Conservation (phyloP, 257 asterid species). For the Linaria vulgaris region DNA sequence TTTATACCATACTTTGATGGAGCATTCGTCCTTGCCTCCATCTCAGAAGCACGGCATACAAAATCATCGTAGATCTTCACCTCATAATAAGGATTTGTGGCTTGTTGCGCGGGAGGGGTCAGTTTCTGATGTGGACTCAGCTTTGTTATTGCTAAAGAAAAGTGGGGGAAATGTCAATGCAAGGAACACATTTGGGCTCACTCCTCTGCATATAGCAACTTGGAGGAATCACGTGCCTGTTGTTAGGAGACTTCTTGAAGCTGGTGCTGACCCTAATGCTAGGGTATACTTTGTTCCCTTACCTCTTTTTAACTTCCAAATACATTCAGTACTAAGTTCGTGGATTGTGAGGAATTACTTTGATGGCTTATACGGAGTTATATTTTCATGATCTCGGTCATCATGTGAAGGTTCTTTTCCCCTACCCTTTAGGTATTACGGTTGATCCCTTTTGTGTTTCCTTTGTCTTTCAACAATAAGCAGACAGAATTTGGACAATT, state of each 20-base stretch:
- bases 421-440: constrained; percentile 17
- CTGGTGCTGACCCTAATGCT: constrained; percentile 98
- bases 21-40: constrained; percentile 50
- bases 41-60: constrained; percentile 52
- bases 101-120: constrained; percentile 65
- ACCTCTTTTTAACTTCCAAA: constrained; percentile 28
- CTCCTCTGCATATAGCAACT: constrained; percentile 90
- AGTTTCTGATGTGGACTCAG: constrained; percentile 66
- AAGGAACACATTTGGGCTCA: constrained; percentile 74
- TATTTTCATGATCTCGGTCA: constrained; percentile 32
- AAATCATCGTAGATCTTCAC: constrained; percentile 41
- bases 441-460: constrained; percentile 9
- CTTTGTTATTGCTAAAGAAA: constrained; percentile 67
- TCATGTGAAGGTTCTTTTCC: constrained; percentile 26
- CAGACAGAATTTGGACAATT: constrained; percentile 21
- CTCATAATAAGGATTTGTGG: constrained; percentile 72
- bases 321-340: constrained; percentile 23
- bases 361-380: constrained; percentile 33
- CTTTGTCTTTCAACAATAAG: constrained; percentile 23
- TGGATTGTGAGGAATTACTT: constrained; percentile 29
- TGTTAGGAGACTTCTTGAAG: constrained; percentile 84
- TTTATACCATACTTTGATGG: constrained; percentile 39
- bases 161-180: constrained; percentile 76
- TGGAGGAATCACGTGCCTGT: constrained; percentile 92
- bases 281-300: constrained; percentile 64